These are phyloP conservation scores for Tothia fuscella DNA, from an alignment of 2,329 filamentous ascomycete genomes.

Conservation along the genomic window DNA sequence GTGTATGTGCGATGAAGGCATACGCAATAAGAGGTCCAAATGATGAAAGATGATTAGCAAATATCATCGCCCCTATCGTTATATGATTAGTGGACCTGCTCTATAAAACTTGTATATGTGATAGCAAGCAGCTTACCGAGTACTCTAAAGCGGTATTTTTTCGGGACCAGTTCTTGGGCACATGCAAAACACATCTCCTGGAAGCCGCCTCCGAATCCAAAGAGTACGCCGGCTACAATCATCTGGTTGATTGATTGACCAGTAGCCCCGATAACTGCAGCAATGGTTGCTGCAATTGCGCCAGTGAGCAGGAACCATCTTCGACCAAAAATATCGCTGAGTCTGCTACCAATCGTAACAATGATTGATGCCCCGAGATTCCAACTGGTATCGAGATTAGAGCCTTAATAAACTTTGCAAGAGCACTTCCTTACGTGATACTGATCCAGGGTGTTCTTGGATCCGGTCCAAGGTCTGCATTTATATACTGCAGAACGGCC, in stretches of 20 bases:
- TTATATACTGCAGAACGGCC: slow-evolving; percentile 22
- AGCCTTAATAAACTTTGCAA: neutral
- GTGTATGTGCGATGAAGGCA: slow-evolving; percentile 21
- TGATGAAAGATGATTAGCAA: slow-evolving; percentile 22
- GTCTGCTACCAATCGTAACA: slow-evolving; percentile 21
- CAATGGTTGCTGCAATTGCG: slow-evolving; percentile 22
- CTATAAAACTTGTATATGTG: slow-evolving; percentile 9
- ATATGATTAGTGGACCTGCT: neutral
- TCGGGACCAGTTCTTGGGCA: slow-evolving; percentile 20
- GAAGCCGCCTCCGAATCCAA: slow-evolving; percentile 30
- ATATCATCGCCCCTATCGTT: slow-evolving; percentile 17
- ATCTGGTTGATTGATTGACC: slow-evolving; percentile 28
- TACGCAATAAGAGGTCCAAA: slow-evolving; percentile 22
- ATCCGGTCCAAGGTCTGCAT: slow-evolving; percentile 22
- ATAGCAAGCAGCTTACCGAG: slow-evolving; percentile 14
- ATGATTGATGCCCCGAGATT: slow-evolving; percentile 23
- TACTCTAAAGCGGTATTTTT: slow-evolving; percentile 20
- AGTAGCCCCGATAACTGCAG: slow-evolving; percentile 29
- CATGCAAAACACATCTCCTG: slow-evolving; percentile 25
- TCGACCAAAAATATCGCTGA: slow-evolving; percentile 19
- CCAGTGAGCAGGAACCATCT: slow-evolving; percentile 20
- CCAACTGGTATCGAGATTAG: slow-evolving; percentile 15
- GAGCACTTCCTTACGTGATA: slow-evolving; percentile 14
- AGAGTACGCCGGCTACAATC: slow-evolving; percentile 29
- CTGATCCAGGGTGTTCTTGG: slow-evolving; percentile 23